Evolutionary conservation across 495 filamentous ascomycete species (phyloP).

Genomic region (Physcia stellaris): DNA sequence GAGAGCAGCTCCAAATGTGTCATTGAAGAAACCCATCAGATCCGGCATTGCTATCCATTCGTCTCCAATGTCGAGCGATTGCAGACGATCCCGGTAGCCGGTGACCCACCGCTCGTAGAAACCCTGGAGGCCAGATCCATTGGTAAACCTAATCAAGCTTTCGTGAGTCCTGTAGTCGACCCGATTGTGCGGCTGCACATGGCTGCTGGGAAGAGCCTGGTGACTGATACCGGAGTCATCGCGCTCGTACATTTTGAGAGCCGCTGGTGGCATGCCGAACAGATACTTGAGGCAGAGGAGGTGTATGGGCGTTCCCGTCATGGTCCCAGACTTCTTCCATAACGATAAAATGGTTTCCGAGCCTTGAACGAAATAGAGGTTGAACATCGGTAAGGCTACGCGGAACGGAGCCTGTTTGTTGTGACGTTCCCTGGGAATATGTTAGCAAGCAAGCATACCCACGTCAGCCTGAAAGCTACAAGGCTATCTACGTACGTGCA

Average conservation of each 20-base stretch:
- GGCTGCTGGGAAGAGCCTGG: conserved; percentile 2
- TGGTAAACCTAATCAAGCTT: conserved; percentile 9
- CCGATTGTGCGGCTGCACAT: conserved; percentile 5
- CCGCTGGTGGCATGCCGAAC: conserved; percentile 2
- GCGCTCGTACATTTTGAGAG: conserved; percentile 1
- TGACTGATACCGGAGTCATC: conserved; percentile 7
- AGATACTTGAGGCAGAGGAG: too few relatives aligned
- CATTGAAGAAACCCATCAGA: conserved; percentile 18
- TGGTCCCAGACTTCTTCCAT: too few relatives aligned
- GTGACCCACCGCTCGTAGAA: conserved; percentile 12
- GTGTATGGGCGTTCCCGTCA: too few relatives aligned
- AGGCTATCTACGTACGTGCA: too few relatives aligned
- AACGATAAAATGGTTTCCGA: too few relatives aligned
- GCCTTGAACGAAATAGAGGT: too few relatives aligned
- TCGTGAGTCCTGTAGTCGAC: conserved; percentile 13
- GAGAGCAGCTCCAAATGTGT: conserved; percentile 15
- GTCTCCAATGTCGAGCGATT: conserved; percentile 5
- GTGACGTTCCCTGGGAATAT: too few relatives aligned
- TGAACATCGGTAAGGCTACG: too few relatives aligned
- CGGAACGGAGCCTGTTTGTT: too few relatives aligned
- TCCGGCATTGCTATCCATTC: conserved; percentile 7
- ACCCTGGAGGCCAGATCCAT: conserved; percentile 8
- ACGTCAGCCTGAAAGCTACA: too few relatives aligned
- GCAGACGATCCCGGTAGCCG: conserved; percentile 9
- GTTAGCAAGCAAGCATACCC: too few relatives aligned